Evolutionary conservation across 257 asterid genomes (phyloP).

Genomic region (Capsicum chinense): DNA sequence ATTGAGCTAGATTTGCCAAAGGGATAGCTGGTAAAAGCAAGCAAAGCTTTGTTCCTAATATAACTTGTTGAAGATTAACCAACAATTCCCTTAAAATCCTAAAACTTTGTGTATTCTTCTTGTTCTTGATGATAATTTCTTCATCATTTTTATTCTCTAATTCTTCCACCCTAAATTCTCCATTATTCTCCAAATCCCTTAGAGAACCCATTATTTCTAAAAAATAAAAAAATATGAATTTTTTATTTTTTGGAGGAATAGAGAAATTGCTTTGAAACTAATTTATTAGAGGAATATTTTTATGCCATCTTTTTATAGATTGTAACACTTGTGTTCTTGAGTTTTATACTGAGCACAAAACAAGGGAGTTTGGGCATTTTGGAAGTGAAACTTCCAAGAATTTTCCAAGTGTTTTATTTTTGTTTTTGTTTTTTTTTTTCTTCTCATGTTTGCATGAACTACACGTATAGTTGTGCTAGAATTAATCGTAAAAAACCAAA

Average conservation of each 20-base stretch:
- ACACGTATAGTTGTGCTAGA: conserved; percentile 28
- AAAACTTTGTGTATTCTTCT: conserved; percentile 27
- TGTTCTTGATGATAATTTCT: background rate
- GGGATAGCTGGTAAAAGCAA: conserved; percentile 52
- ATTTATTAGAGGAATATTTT: background rate
- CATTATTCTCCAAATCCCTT: conserved; percentile 38
- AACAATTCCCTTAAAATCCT: conserved; percentile 29
- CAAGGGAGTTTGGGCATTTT: background rate
- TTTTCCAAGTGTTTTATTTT: background rate
- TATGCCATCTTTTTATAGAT: background rate
- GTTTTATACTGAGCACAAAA: conserved; percentile 21
- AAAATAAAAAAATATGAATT: background rate
- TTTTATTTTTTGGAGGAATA: background rate
- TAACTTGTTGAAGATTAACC: conserved; percentile 40
- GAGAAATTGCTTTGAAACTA: background rate
- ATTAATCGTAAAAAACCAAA: background rate
- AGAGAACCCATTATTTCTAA: conserved; percentile 15
- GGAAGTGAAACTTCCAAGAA: conserved; percentile 27
- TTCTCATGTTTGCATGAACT: conserved; percentile 22
- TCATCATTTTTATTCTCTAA: conserved; percentile 19
- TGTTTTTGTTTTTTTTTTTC: conserved; percentile 6
- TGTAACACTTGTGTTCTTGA: conserved; percentile 1
- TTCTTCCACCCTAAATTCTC: conserved; percentile 18
- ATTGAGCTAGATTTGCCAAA: conserved; percentile 44
- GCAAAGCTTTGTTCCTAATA: conserved; percentile 53